Evolutionary conservation across 768 basidiomycete genomes (phyloP), one percentile per base, ranked within the genome.

Genomic region (Tylopilus vinaceipallidus): DNA sequence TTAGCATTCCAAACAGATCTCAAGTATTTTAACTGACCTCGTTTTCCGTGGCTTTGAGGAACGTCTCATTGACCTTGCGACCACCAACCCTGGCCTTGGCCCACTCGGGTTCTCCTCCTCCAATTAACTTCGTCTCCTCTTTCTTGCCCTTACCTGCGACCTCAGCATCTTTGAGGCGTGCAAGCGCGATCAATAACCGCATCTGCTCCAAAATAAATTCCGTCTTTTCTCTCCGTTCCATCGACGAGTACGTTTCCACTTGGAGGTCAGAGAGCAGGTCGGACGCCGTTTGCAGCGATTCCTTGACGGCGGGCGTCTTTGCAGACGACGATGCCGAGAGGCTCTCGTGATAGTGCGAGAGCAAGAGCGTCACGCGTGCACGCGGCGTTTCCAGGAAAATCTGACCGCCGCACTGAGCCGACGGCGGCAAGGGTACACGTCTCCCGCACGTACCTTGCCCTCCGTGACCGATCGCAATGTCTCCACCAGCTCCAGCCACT

Each of bases 121-220:
- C 79, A 42, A 86, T 61, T 3, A 75, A 70, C 43, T 81, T 83
- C 61, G 85, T 86, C 56, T 49, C 55, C 26, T 58, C 64, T 24
- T 72, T 73, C 19, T 76, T 82, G 17, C 78, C 79, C 57, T 82
- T 81, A 14, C 72, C 76, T n/a, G 68, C 64, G 14, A 75, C 72
- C 51, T 87, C 86, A 14, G 73, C 71, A 56, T 92, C 91, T 71
- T 91, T 93, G 58, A 81, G 69, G 45, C 81, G 77, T 23, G 91
- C 91, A 30, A 92, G 81, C 35, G 81, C 76, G 43, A 90, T 82
- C 61, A 95, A 75, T 43, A 98, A 68, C 50, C 97, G 79, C 93
- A 99, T 98, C 70, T 98, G 97, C 69, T 98, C 95, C 37, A 98
- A 73, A 57, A 99, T 90, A 62, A 99, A 98, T 66, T 98, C 93